Percentiles rank a stretch among this genome's conserved stretches.
Evolutionary conservation across 371 early-diverging fungal species (phyloP).

Genomic region (Rhizopus arrhizus): DNA sequence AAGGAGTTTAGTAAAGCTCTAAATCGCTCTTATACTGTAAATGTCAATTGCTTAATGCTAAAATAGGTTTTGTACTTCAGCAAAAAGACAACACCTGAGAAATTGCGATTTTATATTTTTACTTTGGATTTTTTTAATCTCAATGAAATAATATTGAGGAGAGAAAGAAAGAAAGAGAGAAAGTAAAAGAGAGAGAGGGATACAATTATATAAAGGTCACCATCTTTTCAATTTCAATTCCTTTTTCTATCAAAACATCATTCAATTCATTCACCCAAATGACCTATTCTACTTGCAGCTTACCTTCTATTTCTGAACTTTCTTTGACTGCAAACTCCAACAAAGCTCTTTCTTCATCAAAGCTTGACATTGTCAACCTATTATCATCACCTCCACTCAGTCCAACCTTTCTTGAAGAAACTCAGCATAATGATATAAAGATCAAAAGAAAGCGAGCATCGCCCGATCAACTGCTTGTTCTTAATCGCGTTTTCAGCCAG

Average conservation of each 20-base stretch:
- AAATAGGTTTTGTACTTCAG: too few species aligned
- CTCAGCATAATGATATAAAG: slow-evolving; percentile 30
- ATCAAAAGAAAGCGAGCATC: slow-evolving; percentile 55
- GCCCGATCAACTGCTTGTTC: slow-evolving; percentile 51
- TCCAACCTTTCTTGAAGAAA: neutral
- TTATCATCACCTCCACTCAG: slow-evolving; percentile 14
- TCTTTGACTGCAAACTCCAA: slow-evolving; percentile 17
- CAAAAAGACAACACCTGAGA: too few species aligned
- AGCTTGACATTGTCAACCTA: slow-evolving; percentile 22
- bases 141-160: too few species aligned
- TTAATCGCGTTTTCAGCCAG: slow-evolving; percentile 57
- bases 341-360: slow-evolving; percentile 11
- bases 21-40: too few species aligned
- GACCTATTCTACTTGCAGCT: slow-evolving; percentile 34
- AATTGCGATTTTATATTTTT: too few species aligned
- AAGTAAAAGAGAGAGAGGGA: neutral
- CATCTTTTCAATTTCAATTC: neutral
- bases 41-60: too few species aligned
- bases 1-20: too few species aligned
- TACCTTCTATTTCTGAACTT: slow-evolving; percentile 46
- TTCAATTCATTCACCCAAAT: slow-evolving; percentile 7
- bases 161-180: neutral
- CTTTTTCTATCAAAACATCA: slow-evolving; percentile 6
- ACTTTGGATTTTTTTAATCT: too few species aligned
- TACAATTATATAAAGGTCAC: neutral